phyloP scores from a whole-genome alignment of 306 rosid genomes.

The Carpinus viminea region DNA sequence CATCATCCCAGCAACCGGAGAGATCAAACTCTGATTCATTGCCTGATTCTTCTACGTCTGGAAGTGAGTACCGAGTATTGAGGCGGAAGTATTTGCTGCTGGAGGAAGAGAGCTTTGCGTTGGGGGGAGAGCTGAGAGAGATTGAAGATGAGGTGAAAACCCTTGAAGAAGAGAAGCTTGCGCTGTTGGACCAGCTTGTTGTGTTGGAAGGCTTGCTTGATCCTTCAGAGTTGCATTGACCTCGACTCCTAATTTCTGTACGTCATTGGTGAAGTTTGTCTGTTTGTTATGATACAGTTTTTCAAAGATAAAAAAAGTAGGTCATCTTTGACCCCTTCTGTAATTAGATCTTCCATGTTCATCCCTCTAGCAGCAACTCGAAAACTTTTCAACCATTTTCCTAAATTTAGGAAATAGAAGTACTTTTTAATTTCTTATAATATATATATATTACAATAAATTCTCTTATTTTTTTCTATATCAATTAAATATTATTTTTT shows the following conservation, averaged over 20 bases:
- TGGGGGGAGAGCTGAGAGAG: constrained; percentile 67
- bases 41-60: constrained; percentile 75
- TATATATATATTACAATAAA: too few relatives aligned
- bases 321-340: neutral
- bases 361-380: neutral
- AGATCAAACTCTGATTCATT: constrained; percentile 82
- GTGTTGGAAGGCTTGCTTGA: constrained; percentile 81
- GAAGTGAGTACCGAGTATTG: constrained; percentile 70
- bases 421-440: too few relatives aligned
- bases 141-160: constrained; percentile 72
- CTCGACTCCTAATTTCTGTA: constrained; percentile 11
- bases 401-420: too few relatives aligned
- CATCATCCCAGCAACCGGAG: constrained; percentile 59
- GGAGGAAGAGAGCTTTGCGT: constrained; percentile 76
- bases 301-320: neutral
- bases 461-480: too few relatives aligned
- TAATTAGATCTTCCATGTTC: neutral
- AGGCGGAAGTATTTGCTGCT: constrained; percentile 73
- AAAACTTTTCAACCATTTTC: too few relatives aligned
- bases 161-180: constrained; percentile 85
- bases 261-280: neutral
- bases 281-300: neutral
- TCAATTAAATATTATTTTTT: too few relatives aligned
- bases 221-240: constrained; percentile 47
- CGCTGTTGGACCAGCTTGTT: constrained; percentile 79